phyloP scores from a whole-genome alignment of 2,329 filamentous ascomycete genomes.

The Chrysosporium keratinophilum region DNA sequence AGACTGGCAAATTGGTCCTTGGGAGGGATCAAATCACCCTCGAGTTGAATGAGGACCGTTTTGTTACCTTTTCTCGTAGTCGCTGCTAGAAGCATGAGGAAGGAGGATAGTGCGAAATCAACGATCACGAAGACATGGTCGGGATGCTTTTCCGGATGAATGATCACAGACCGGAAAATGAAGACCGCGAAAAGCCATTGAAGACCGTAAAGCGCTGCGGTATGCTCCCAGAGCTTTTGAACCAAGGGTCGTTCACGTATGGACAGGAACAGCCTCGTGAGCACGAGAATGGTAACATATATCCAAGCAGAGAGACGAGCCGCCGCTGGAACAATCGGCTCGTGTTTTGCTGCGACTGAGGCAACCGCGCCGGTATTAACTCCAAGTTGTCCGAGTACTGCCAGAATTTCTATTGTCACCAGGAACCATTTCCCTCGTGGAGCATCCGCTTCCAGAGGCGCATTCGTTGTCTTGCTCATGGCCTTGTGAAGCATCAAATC shows the following conservation, averaged over 20 bases:
- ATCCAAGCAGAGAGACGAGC: constrained; percentile 64
- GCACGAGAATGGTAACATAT: constrained; percentile 66
- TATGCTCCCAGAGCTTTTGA: constrained; percentile 83
- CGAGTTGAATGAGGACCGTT: constrained; percentile 75
- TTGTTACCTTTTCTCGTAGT: constrained; percentile 88
- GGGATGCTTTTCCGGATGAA: constrained; percentile 59
- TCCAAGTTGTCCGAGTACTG: constrained; percentile 59
- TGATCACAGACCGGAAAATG: constrained; percentile 73
- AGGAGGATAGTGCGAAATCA: constrained; percentile 63
- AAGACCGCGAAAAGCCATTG: constrained; percentile 70
- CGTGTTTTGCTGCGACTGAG: constrained; percentile 47
- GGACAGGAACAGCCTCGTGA: constrained; percentile 58
- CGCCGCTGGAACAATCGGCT: constrained; percentile 52
- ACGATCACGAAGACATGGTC: constrained; percentile 56
- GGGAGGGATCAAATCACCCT: constrained; percentile 77
- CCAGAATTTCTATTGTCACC: constrained; percentile 63
- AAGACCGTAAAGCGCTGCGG: constrained; percentile 66
- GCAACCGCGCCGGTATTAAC: constrained; percentile 57
- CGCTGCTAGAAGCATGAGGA: constrained; percentile 66
- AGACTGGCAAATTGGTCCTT: constrained; percentile 79
- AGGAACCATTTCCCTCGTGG: constrained; percentile 63
- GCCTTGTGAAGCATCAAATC: constrained; percentile 47
- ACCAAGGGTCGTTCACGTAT: constrained; percentile 53
- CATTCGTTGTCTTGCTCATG: constrained; percentile 39
- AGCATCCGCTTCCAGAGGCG: constrained; percentile 55